Evolutionary conservation across 148 eudicot species (phyloP), one percentile per base, ranked within the genome.

Genomic region (Camellia granthamiana): DNA sequence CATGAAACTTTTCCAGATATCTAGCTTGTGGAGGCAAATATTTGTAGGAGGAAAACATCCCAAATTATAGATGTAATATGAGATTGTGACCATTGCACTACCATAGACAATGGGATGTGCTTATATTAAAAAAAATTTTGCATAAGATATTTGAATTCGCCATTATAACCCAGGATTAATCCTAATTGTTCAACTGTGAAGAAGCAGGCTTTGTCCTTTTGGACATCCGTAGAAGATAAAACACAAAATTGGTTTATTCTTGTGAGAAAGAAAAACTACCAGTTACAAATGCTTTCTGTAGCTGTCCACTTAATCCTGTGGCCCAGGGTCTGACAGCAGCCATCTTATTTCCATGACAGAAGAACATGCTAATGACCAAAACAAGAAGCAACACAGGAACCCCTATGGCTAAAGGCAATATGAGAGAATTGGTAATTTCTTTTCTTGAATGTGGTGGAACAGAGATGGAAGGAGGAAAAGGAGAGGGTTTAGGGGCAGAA

Each of bases 301-400:
- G 90, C 84, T 87, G 93, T 70, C 92, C 92, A 75, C 94, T 95
- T 63, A 90, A 86, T 67, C 97, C 93, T 23, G 91, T 84, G 43
- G 87, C 82, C 92, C 92, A 90, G 14, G 92, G 90, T 78, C 80
- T 82, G 67, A 87, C 84, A 71, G 79, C 76, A 62, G 83, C 83
- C 56, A 82, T 81, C 79, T 84, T 90, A 23, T 81, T 85, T 60
- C 87, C 69, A 80, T 81, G 81, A 80, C 81, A 86, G 47, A 89
- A 72, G 66, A 75, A 68, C 74, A 93, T 12, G 12, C 79, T 83
- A 2, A 75, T 11, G 15, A 87, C 19, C 60, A 87, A 56, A 74
- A 79, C 16, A 58, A 88, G 49, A 61, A 87, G 52, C 64, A 88
- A 73, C 18, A 83, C 38, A 78, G 88, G 77, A 62, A 75, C 86